phyloP scores from a whole-genome alignment of 2,329 filamentous ascomycete genomes.

The Cytospora chrysosperma region DNA sequence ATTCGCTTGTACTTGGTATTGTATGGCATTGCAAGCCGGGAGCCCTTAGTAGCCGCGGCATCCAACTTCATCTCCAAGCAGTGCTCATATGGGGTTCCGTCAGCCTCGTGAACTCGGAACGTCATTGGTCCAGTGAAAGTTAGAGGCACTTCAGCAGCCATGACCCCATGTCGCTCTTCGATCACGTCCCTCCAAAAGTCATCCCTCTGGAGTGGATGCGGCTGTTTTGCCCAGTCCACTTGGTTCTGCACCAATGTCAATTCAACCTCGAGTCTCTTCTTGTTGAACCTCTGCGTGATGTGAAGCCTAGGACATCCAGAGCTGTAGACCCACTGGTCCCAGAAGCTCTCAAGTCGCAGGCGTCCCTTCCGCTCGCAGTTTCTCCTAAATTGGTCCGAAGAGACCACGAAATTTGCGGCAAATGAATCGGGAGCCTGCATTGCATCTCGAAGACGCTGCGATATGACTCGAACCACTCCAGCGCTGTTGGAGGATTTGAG shows the following conservation, averaged over 20 bases:
- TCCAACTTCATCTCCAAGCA: constrained; percentile 93
- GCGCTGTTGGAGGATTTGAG: constrained; percentile 83
- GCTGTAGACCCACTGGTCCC: constrained; percentile 87
- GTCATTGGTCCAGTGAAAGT: constrained; percentile 96
- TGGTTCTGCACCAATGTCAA: constrained; percentile 82
- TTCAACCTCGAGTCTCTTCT: constrained; percentile 93
- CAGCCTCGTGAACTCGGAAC: constrained; percentile 94
- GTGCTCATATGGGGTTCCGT: constrained; percentile 96
- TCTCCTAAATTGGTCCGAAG: constrained; percentile 73
- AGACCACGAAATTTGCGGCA: constrained; percentile 50
- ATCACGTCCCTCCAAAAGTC: constrained; percentile 84
- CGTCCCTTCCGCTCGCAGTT: constrained; percentile 87
- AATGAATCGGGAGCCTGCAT: constrained; percentile 54
- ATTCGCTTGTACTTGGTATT: constrained; percentile 99
- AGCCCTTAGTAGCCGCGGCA: constrained; percentile 59
- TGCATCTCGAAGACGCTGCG: constrained; percentile 80
- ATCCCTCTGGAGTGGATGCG: constrained; percentile 60
- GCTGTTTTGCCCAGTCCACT: constrained; percentile 52
- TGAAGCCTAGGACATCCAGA: constrained; percentile 87
- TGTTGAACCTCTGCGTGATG: constrained; percentile 90
- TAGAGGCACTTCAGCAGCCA: constrained; percentile 68
- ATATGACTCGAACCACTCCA: constrained; percentile 82
- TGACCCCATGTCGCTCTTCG: constrained; percentile 70
- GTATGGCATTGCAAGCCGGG: constrained; percentile 91
- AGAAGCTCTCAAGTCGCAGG: constrained; percentile 84